phyloP scores from a whole-genome alignment of 164 flowering plant species.

The Vitis cinerea region DNA sequence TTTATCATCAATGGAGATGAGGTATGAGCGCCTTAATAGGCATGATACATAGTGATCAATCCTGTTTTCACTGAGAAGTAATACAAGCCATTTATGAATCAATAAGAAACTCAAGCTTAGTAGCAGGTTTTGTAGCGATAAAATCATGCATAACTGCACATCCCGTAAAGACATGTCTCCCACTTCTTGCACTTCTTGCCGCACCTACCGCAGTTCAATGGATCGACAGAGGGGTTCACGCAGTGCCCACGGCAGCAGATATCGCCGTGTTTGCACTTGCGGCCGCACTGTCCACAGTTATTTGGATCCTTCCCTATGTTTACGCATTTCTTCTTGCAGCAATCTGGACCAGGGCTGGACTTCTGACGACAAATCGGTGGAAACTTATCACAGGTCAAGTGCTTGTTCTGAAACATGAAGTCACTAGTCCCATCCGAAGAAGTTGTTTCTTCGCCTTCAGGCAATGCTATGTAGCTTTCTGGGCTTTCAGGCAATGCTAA shows the following conservation, averaged over 20 bases:
- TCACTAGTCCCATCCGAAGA: slow-evolving; percentile 6
- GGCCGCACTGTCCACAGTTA: slow-evolving; percentile 27
- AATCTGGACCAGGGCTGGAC: slow-evolving; percentile 8
- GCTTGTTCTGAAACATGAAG: slow-evolving; percentile 4
- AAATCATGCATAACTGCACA: slow-evolving; percentile 17
- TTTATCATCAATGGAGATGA: too few species aligned
- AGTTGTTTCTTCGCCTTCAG: background rate
- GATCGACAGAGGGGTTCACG: slow-evolving; percentile 13
- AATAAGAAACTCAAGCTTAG: too few species aligned
- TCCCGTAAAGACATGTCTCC: slow-evolving; percentile 14
- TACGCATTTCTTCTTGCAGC: slow-evolving; percentile 29
- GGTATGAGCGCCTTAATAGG: too few species aligned
- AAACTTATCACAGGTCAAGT: slow-evolving; percentile 18
- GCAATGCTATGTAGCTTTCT: background rate
- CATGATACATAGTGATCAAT: too few species aligned
- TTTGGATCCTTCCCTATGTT: slow-evolving; percentile 5
- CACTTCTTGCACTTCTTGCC: slow-evolving; percentile 16
- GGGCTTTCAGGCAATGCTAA: background rate
- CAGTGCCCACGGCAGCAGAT: slow-evolving; percentile 26
- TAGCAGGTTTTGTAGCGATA: too few species aligned
- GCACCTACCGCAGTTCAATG: slow-evolving; percentile 25
- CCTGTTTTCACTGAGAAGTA: too few species aligned
- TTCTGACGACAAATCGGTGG: slow-evolving; percentile 8
- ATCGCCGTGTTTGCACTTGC: slow-evolving; percentile 24
- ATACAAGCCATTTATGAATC: too few species aligned